Base-by-base conservation (phyloP, 2,329 filamentous ascomycete genomes). In the Stemphylium lycopersici region DNA sequence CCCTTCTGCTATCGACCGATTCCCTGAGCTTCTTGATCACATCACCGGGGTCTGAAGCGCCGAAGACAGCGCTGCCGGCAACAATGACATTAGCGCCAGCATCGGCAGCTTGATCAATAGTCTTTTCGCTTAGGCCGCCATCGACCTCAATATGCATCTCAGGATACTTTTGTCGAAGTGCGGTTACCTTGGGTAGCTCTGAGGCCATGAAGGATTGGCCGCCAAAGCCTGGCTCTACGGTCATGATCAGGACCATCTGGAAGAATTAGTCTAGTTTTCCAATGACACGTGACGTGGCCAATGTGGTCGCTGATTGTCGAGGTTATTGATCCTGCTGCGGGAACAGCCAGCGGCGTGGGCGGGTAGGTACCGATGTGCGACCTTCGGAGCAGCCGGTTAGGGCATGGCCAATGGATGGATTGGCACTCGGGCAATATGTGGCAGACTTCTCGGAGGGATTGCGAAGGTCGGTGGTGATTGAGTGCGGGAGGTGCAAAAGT, bases 161-260 rank as follows among this genome's bases (percentile, higher is more conserved):
- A 2, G 95, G 93, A 74, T 98, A 99, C 69, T 85, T 87, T 72
- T 88, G 80, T 56, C 95, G 87, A 65, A 99, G 82, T 34, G 88
- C 91, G 63, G 89, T 79, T 20, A 99, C 95, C 80, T 99, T 99
- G 72, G 93, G 92, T 64, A 99, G 85, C 79, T 96, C 91, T 6
- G 90, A 91, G 11, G 91, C 87, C 92, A 98, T 98, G 82, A 99
- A 99, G 73, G 96, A 97, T 75, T 99, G 95, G 6, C 95, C 95
- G 59, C 95, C 95, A 72, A 99, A 99, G 40, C 95, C 95, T 39
- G 95, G 95, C 78, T 99, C 86, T 38, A 99, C 95, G 1, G 95
- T 99, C 95, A 99, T 99, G 56, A 99, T 85, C 15, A 99, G 87
- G 33, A 96, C 92, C 95, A 99, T 99, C 93, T 97, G 59, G 10